Evolutionary conservation across 2,329 filamentous ascomycete species (phyloP).

Genomic region (Leptographium lundbergii): DNA sequence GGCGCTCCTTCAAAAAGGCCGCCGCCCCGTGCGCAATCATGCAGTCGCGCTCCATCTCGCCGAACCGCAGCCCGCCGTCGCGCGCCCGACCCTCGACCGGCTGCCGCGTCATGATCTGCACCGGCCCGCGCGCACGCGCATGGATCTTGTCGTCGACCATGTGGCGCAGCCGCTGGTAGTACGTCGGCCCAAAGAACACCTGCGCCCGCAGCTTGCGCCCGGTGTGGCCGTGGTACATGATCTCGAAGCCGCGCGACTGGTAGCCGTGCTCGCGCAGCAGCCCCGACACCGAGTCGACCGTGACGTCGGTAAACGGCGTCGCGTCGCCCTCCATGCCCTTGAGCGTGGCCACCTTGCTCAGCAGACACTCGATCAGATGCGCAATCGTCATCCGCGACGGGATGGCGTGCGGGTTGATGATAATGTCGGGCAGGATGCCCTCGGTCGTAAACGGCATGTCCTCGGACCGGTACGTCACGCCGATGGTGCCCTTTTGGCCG

Average conservation of each 20-base stretch:
- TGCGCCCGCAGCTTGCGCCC: constrained; percentile 87
- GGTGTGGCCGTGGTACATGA: constrained; percentile 98
- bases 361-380: constrained; percentile 96
- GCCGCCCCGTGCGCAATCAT: constrained; percentile 99
- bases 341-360: constrained; percentile 89
- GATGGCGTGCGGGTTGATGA: constrained; percentile 99
- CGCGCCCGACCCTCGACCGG: constrained; percentile 96
- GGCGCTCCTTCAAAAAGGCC: constrained; percentile 89
- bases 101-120: constrained; percentile 94
- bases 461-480: constrained; percentile 93
- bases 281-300: constrained; percentile 82
- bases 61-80: constrained; percentile 96
- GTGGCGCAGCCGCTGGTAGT: constrained; percentile 95
- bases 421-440: constrained; percentile 85
- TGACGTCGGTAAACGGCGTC: constrained; percentile 95
- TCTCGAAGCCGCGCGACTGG: constrained; percentile 92
- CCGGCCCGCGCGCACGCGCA: constrained; percentile 89
- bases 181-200: constrained; percentile 93
- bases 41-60: constrained; percentile 99
- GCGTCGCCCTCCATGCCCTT: constrained; percentile 94
- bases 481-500: constrained; percentile 98
- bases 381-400: constrained; percentile 99
- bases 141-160: constrained; percentile 99
- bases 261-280: constrained; percentile 83
- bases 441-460: constrained; percentile 97